Evolutionary conservation across 179 eudicot genomes (phyloP), one percentile per base, ranked within the genome.

Genomic region (Drosera spatulata): DNA sequence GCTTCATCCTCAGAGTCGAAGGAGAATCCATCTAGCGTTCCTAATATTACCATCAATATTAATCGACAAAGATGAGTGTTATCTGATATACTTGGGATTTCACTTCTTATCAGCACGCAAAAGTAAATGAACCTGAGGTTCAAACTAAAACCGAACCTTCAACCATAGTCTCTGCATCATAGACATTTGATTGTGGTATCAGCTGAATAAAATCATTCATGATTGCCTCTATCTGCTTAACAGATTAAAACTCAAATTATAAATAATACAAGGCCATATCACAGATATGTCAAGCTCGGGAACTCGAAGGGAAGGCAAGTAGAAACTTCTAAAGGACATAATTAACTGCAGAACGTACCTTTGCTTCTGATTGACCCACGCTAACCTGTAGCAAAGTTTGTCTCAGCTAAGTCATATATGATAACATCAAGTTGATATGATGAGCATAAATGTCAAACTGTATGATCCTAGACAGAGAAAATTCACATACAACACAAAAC

Each of bases 161-260:
- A 71, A 91, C 93, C 87, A 89, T 86, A 53, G 98, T 91, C 75
- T 91, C 98, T 45, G 96, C 87, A 65, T 89, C 88, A 50, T 81
- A 89, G 52, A 93, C 93, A 79, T 86, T 89, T 56, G 99, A 89
- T 68, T 84, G 90, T 22, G 96, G 82, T 62, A 79, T 85, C 67
- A 93, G 87, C 83, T 93, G 96, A 69, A 93, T 76, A 69, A 84
- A 89, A 71, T 93, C 99, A 71, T 91, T 86, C 93, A 88, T 84
- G 67, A 91, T 84, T 15, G 98, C 98, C 70, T 88, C 98, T 66
- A 91, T 80, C 96, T 91, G 87, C 48, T 62, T 62, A 73, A 65
- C 63, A 57, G 2, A 50, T 54, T 8, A 10, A 0, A 54, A n/a
- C n/a, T n/a, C n/a, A n/a, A n/a, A n/a, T n/a, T 12, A 52, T 8